Evolutionary conservation across 257 asterid genomes (phyloP), one percentile per base, ranked within the genome.

Genomic region (Asclepias syriaca): DNA sequence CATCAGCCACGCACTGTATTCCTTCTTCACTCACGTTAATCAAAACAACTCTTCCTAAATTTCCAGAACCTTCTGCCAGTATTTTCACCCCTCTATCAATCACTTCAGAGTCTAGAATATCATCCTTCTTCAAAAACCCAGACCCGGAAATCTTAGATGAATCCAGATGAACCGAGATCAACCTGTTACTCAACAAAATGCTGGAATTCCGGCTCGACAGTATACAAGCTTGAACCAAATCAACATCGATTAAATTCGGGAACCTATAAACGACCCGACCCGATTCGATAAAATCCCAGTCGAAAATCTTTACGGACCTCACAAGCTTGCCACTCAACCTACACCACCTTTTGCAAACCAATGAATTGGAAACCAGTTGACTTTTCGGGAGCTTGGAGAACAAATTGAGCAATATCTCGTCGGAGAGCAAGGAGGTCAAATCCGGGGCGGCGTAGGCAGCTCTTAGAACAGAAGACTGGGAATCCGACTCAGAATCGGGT

Each of bases 231-330:
- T 77, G 85, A 59, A 77, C 85, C 49, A 90, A 63, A 70, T 86
- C 87, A 59, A 91, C 79, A 68, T 94, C 93, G 39, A 82, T 75
- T 77, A 94, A 83, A 78, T 92, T 81, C 0, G 97, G 96, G 72
- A 91, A 94, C 69, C 99, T 80, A 71, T 74, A 87, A 67, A 74
- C 70, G 16, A 86, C 79, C 83, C 97, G 90, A 72, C 98, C 99
- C 24, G 97, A 94, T 65, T 91, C 95, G 73, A 94, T 64, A 78
- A 89, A 91, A 67, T 89, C 99, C 99, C 99, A 94, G 70, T 94
- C 97, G 76, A 86, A 71, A 24, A 94, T 70, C 90, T 74, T 89
- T 74, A 94, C 72, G 21, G 86, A 82, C 65, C 70, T 77, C 59
- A 91, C 83, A 75, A 91, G 73, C 78, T 80, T 92, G 65, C 98